phyloP scores from a whole-genome alignment of 257 asterid genomes.

The Ehretia macrophylla region DNA sequence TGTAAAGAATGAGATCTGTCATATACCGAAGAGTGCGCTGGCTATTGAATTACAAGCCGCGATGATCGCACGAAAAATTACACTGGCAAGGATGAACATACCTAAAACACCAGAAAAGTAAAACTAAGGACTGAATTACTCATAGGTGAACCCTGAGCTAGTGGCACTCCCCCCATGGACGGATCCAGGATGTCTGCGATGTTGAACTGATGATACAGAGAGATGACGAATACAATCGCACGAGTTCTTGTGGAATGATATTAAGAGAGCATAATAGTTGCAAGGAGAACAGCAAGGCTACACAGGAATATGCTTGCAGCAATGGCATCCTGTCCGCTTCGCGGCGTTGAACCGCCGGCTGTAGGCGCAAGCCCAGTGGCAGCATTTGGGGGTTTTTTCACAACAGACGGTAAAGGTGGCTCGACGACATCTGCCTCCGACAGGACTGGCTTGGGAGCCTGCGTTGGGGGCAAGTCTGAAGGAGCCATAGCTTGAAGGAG shows the following conservation, averaged over 20 bases:
- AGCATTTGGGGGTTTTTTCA: slow-evolving; percentile 20
- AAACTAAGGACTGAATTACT: not conserved
- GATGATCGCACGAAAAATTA: not conserved
- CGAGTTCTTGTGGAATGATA: slow-evolving; percentile 2
- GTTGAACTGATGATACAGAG: not conserved
- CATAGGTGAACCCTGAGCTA: slow-evolving; percentile 1
- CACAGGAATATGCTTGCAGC: slow-evolving; percentile 39
- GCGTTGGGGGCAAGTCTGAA: slow-evolving; percentile 49
- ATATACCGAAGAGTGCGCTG: not conserved
- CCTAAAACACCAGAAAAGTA: not conserved
- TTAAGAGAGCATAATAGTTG: slow-evolving; percentile 30
- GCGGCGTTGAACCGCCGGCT: slow-evolving; percentile 37
- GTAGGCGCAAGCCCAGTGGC: slow-evolving; percentile 22
- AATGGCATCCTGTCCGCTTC: slow-evolving; percentile 44
- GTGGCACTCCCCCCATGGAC: not conserved
- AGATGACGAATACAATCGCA: not conserved
- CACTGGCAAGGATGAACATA: slow-evolving; percentile 1
- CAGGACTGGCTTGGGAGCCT: slow-evolving; percentile 66
- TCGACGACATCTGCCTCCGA: slow-evolving; percentile 41
- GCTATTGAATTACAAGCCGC: not conserved
- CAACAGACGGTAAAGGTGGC: slow-evolving; percentile 74
- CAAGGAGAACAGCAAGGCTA: slow-evolving; percentile 40
- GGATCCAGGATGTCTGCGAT: not conserved
- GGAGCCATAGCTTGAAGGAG: slow-evolving; percentile 36
- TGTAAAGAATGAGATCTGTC: not conserved